A percentile compares a stretch with the other conserved stretches of the same genome.
Evolutionary conservation across 495 filamentous ascomycete genomes (phyloP).

Genomic region (Letharia lupina): DNA sequence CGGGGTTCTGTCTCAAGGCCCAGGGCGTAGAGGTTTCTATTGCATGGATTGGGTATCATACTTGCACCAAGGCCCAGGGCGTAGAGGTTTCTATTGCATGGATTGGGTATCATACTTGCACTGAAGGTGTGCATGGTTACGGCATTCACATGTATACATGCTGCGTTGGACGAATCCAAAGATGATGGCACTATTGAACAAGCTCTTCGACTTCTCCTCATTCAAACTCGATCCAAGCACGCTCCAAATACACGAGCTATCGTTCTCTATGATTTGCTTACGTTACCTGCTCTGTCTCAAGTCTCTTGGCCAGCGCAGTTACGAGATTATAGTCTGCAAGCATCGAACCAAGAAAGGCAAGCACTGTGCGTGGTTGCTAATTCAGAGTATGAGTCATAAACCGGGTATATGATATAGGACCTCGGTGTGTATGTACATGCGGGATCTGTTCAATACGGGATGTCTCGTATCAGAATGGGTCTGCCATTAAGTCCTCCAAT

Average conservation of each 20-base stretch:
- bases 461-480: neutral
- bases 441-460: neutral
- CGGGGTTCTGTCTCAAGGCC: neutral
- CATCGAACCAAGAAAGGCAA: neutral
- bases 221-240: neutral
- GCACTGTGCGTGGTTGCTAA: neutral
- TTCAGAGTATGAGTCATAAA: neutral
- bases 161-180: neutral
- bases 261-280: neutral
- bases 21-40: neutral
- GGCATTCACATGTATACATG: neutral
- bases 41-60: neutral
- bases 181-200: neutral
- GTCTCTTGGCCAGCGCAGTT: neutral
- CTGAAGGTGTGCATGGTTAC: neutral
- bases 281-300: neutral
- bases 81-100: neutral
- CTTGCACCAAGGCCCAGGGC: neutral
- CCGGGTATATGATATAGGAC: neutral
- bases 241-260: too few species aligned
- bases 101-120: neutral
- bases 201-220: neutral
- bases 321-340: neutral
- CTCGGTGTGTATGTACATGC: neutral
- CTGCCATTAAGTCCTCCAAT: conserved; percentile 3